Conservation (phyloP, 2,329 filamentous ascomycete species). For the Cladosporium phlei region DNA sequence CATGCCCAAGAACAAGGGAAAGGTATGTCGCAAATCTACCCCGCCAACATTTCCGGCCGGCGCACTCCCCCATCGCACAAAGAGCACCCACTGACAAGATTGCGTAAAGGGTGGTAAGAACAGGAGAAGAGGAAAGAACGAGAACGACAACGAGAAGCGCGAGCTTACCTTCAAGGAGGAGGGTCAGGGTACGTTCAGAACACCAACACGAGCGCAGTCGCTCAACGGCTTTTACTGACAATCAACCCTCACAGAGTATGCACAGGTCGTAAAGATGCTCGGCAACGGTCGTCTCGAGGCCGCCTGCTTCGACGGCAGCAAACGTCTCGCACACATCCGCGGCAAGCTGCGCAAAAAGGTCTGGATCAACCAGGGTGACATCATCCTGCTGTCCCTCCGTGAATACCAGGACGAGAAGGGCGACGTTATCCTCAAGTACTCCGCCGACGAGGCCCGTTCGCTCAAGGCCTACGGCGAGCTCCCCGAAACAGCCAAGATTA, state of each 20-base stretch:
- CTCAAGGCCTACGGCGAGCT: constrained; percentile 97
- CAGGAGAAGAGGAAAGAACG: constrained; percentile 81
- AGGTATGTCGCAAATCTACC: constrained; percentile 54
- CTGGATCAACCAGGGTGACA: constrained; percentile 98
- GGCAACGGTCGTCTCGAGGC: constrained; percentile 92
- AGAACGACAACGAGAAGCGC: constrained; percentile 96
- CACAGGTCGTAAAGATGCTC: constrained; percentile 90
- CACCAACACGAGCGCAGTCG: neutral
- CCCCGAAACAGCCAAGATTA: constrained; percentile 98
- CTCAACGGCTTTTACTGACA: constrained; percentile 16
- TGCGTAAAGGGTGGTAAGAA: constrained; percentile 79
- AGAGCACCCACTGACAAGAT: constrained; percentile 38
- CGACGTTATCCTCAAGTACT: constrained; percentile 93
- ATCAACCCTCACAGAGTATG: constrained; percentile 55
- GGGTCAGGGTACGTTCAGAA: constrained; percentile 62
- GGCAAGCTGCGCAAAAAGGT: constrained; percentile 99
- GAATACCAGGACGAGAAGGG: constrained; percentile 95
- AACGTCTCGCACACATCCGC: constrained; percentile 78
- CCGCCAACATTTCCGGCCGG: constrained; percentile 2
- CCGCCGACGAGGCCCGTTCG: constrained; percentile 85
- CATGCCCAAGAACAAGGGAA: constrained; percentile 99
- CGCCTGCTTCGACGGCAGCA: constrained; percentile 89
- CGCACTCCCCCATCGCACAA: constrained; percentile 25
- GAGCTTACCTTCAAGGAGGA: constrained; percentile 99
- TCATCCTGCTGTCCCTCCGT: constrained; percentile 80